Conservation (phyloP, 2,329 filamentous ascomycete species). For the Sporothrix brunneoviolacea region DNA sequence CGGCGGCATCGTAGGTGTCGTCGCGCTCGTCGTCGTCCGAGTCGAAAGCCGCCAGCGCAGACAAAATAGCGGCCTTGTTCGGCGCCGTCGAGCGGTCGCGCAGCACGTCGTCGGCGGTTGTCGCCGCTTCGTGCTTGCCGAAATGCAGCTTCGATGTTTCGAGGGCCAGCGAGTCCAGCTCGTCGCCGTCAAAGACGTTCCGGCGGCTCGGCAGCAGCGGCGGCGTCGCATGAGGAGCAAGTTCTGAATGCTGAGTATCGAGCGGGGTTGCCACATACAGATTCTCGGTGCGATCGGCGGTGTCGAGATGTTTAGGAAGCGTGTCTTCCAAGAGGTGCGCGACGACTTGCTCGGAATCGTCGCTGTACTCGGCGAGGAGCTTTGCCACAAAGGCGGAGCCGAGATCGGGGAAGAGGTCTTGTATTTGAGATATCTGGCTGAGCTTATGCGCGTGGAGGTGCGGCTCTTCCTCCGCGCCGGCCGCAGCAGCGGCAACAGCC, state of each 20-base stretch:
- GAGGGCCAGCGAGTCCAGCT: constrained; percentile 64
- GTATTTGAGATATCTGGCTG: constrained; percentile 81
- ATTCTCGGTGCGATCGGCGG: constrained; percentile 57
- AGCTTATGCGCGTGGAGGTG: constrained; percentile 73
- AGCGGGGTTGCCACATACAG: constrained; percentile 37
- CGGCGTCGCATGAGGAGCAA: constrained; percentile 56
- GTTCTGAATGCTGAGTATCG: constrained; percentile 20
- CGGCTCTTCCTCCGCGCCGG: no score
- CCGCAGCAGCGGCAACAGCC: constrained; percentile 21
- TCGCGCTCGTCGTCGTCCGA: constrained; percentile 93
- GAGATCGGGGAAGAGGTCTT: constrained; percentile 85
- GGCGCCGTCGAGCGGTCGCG: constrained; percentile 57
- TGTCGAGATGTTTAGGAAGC: constrained; percentile 61
- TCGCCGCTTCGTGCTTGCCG: constrained; percentile 59
- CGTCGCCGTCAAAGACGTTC: constrained; percentile 76
- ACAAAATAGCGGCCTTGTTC: constrained; percentile 79
- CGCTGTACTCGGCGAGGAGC: constrained; percentile 70
- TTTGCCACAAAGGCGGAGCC: constrained; percentile 75
- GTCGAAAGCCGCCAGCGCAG: constrained; percentile 83
- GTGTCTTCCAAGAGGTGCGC: constrained; percentile 74
- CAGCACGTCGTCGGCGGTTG: constrained; percentile 67
- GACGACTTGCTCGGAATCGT: constrained; percentile 72
- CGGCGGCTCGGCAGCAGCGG: constrained; percentile 52
- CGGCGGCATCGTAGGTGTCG: constrained; percentile 89
- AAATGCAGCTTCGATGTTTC: constrained; percentile 64